These are phyloP conservation scores for Trifolium dubium DNA, from an alignment of 306 rosid species.

Conservation along the genomic window DNA sequence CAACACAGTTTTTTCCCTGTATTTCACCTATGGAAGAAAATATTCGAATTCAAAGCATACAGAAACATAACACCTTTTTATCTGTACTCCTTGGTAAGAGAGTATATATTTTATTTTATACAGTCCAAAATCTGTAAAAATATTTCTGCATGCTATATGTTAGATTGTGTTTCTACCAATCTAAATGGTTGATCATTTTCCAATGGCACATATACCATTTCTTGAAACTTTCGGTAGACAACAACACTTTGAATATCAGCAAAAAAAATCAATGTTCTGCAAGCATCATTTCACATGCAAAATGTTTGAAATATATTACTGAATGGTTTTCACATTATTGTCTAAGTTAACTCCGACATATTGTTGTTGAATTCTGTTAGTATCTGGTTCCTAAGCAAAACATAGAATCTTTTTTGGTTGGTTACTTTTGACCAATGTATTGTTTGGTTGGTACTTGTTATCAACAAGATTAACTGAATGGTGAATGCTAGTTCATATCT, in stretches of 20 bases:
- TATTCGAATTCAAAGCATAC: background rate
- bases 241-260: constrained; percentile 26
- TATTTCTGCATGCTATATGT: background rate
- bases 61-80: too few species aligned
- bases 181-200: too few species aligned
- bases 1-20: background rate
- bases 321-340: constrained; percentile 19
- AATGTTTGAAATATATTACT: constrained; percentile 22
- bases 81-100: too few species aligned
- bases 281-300: constrained; percentile 31
- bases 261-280: constrained; percentile 32
- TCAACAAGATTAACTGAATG: constrained; percentile 40
- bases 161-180: background rate
- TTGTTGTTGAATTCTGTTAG: background rate
- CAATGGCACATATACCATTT: background rate
- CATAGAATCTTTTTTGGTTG: constrained; percentile 23
- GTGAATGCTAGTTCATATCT: constrained; percentile 27
- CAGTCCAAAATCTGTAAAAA: background rate
- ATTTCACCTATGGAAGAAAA: too few species aligned
- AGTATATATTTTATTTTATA: background rate
- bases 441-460: background rate
- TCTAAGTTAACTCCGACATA: background rate
- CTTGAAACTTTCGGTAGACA: constrained; percentile 28
- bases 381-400: constrained; percentile 45
- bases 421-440: constrained; percentile 41